Base-by-base conservation (phyloP, 2,329 filamentous ascomycete species). In the Ophiosphaerella korrae region DNA sequence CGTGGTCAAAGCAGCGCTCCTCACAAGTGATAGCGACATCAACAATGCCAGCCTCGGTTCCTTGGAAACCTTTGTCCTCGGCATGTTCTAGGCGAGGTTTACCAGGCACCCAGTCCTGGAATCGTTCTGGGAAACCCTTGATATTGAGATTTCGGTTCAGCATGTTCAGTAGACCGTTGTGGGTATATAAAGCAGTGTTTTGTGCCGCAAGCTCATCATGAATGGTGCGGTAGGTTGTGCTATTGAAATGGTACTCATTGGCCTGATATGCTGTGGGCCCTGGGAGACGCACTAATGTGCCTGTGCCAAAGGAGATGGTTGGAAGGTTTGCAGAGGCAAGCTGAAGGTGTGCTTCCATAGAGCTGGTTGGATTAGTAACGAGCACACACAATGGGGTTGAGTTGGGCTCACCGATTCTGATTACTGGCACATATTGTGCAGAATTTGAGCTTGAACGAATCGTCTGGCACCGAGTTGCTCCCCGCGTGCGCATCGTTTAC, bases 361-460 rank as follows among this genome's bases (percentile, higher is more conserved):
- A 91, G 74, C 88, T 90, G 64, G 26, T 32, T 24, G 7, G 9
- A 57, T 70, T 53, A 68, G 62, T 42, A 21, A 21, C 3, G 12
- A 3, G n/a, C 7, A 9, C 8, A n/a, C 26, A 7, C 6, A 8
- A 23, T n/a, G 12, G 9, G n/a, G 18, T 13, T 14, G 37, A 42
- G 13, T 3, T n/a, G 3, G 35, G 45, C 81, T 57, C 80, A 96
- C 85, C 94, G 87, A 71, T 99, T 99, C 75, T 99, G 92, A 68
- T 99, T 99, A 68, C 92, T 96, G 7, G 94, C 94, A 76, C 94
- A 99, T n/a, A 99, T 93, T 2, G 94, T 97, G 80, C 92, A 97
- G 76, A 97, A 97, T 71, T 90, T 95, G 55, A 99, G 83, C 76
- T 94, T 96, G 82, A 87, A 96, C n/a, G 78, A 78, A 23, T 82